Conservation (phyloP, 2,329 filamentous ascomycete genomes). For the Conoideocrella luteorostrata region DNA sequence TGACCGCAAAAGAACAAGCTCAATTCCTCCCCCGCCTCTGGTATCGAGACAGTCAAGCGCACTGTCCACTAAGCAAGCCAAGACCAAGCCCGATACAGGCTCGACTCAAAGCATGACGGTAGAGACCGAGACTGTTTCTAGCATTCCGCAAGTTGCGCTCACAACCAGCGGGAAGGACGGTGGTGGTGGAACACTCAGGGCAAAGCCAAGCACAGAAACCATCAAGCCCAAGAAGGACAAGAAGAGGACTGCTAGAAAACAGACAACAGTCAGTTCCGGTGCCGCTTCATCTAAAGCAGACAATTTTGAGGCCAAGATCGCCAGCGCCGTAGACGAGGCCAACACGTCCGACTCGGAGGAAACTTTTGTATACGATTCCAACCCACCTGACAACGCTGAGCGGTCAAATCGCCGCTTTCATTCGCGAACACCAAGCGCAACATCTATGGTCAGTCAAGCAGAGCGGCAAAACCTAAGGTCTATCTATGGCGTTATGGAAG, state of each 20-base stretch:
- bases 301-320: constrained; percentile 95
- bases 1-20: constrained; percentile 35
- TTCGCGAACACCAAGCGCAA: constrained; percentile 89
- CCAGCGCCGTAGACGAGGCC: constrained; percentile 90
- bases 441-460: constrained; percentile 69
- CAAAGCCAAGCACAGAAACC: constrained; percentile 90
- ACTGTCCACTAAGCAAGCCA: constrained; percentile 58
- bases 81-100: constrained; percentile 64
- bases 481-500: constrained; percentile 63
- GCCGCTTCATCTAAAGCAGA: constrained; percentile 90
- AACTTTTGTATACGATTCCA: constrained; percentile 98
- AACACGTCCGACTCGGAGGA: constrained; percentile 97
- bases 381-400: constrained; percentile 65
- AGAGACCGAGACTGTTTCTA: constrained; percentile 91
- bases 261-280: constrained; percentile 61
- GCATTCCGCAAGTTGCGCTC: constrained; percentile 77
- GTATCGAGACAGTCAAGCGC: constrained; percentile 60
- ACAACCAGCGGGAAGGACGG: constrained; percentile 60
- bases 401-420: constrained; percentile 68
- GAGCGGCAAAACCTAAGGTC: constrained; percentile 55
- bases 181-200: constrained; percentile 65
- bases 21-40: constrained; percentile 46
- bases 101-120: constrained; percentile 89
- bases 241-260: constrained; percentile 71
- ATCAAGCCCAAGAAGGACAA: constrained; percentile 93